Conservation (phyloP, 768 basidiomycete species). For the Heimioporus sp. region DNA sequence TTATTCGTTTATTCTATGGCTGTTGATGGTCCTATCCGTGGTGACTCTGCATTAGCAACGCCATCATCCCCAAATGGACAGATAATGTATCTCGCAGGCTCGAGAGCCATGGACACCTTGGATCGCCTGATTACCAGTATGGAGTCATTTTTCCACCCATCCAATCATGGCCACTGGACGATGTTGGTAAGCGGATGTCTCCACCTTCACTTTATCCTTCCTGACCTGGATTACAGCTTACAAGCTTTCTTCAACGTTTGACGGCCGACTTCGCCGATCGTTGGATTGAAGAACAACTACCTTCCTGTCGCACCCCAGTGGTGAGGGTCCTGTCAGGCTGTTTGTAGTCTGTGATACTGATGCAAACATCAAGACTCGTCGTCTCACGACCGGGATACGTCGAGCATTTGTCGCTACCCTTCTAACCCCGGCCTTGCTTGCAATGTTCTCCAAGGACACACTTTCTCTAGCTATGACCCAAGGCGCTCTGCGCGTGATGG, state of each 20-base stretch:
- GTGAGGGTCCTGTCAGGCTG: conserved; percentile 31
- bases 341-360: not conserved
- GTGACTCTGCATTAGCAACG: conserved; percentile 50
- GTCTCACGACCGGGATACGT: conserved; percentile 79
- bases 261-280: conserved; percentile 78
- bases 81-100: conserved; percentile 72
- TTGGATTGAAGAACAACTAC: conserved; percentile 73
- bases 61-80: conserved; percentile 58
- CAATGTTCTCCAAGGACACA: conserved; percentile 89
- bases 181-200: conserved; percentile 18
- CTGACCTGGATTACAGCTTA: conserved; percentile 46
- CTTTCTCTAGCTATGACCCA: conserved; percentile 81
- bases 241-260: conserved; percentile 78
- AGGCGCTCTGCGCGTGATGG: conserved; percentile 72
- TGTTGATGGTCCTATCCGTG: conserved; percentile 67
- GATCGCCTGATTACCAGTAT: conserved; percentile 88
- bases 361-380: conserved; percentile 48
- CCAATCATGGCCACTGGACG: conserved; percentile 87
- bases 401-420: conserved; percentile 78
- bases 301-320: conserved; percentile 74
- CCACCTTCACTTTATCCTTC: not conserved
- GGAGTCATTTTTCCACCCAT: conserved; percentile 95
- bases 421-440: conserved; percentile 82
- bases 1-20: conserved; percentile 89
- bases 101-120: conserved; percentile 83